phyloP scores from a whole-genome alignment of 2,329 filamentous ascomycete genomes.

The Dothideomycetidae sp. region DNA sequence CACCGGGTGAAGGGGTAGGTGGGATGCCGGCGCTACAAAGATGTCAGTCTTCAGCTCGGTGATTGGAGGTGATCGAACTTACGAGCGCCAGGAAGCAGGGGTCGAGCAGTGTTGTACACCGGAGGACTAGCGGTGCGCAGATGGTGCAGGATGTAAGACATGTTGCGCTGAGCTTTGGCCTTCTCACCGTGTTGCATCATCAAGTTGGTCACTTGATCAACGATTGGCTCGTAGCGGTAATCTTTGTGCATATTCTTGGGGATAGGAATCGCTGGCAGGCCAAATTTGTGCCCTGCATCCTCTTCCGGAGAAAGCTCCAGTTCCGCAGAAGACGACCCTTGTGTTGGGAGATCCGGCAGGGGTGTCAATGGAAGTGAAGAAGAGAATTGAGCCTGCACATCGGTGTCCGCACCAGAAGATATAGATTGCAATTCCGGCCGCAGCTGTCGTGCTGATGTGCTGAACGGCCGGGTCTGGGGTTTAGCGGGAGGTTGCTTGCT shows the following conservation, averaged over 20 bases:
- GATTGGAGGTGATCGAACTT: not conserved
- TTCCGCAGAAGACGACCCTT: not conserved
- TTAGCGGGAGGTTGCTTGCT: conserved; percentile 20
- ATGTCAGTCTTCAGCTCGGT: conserved; percentile 1
- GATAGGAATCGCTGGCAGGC: conserved; percentile 52
- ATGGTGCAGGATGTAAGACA: conserved; percentile 65
- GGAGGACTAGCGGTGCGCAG: conserved; percentile 77
- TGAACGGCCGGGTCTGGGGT: conserved; percentile 40
- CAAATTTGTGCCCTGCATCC: conserved; percentile 53
- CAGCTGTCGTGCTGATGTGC: conserved; percentile 35
- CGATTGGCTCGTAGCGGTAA: conserved; percentile 69
- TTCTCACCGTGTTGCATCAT: conserved; percentile 89
- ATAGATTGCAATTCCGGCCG: conserved; percentile 16
- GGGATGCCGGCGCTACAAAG: conserved; percentile 48
- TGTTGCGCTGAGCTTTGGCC: conserved; percentile 80
- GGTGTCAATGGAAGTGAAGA: not conserved
- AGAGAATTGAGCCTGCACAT: not conserved
- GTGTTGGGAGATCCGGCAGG: conserved; percentile 2
- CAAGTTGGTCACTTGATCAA: conserved; percentile 77
- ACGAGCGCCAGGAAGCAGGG: conserved; percentile 54
- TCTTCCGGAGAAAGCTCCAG: not conserved
- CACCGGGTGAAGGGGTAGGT: conserved; percentile 78
- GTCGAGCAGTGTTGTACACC: conserved; percentile 53
- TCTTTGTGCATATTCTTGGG: conserved; percentile 52
- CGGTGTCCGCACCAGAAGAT: not conserved